Evolutionary conservation across 2,329 filamentous ascomycete genomes (phyloP).

Genomic region (Fusarium xyrophilum): DNA sequence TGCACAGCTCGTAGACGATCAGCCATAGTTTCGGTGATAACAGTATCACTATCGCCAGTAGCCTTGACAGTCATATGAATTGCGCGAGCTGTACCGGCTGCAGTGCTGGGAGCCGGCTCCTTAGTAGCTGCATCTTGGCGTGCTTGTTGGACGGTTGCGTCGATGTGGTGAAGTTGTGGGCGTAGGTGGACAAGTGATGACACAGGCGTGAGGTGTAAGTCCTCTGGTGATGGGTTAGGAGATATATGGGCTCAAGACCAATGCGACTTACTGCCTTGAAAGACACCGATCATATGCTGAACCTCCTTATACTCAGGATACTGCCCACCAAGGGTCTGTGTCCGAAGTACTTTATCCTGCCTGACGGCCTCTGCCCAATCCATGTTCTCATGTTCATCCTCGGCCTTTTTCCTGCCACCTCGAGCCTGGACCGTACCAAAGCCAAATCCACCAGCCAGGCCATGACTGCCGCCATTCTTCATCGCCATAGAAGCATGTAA

Average conservation of each 20-base stretch:
- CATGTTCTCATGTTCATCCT: constrained; percentile 56
- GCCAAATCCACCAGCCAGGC: constrained; percentile 76
- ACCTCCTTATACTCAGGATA: constrained; percentile 72
- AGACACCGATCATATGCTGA: constrained; percentile 93
- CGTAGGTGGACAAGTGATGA: constrained; percentile 86
- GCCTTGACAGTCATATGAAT: constrained; percentile 90
- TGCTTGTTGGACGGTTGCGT: constrained; percentile 79
- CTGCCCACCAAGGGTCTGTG: constrained; percentile 86
- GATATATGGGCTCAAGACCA: neutral
- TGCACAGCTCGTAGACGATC: constrained; percentile 79
- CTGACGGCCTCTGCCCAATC: constrained; percentile 73
- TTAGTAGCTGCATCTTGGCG: constrained; percentile 53
- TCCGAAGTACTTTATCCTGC: constrained; percentile 74
- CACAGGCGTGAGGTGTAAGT: constrained; percentile 85
- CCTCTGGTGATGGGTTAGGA: constrained; percentile 59
- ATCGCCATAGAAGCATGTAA: constrained; percentile 66
- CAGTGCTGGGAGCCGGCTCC: constrained; percentile 44
- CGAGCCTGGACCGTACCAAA: constrained; percentile 58
- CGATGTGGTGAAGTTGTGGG: constrained; percentile 91
- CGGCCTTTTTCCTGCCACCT: constrained; percentile 48
- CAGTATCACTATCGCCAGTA: constrained; percentile 69
- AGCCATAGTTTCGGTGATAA: constrained; percentile 74
- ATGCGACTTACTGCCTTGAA: constrained; percentile 72
- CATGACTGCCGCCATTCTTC: constrained; percentile 70
- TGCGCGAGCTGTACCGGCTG: constrained; percentile 67